These are phyloP conservation scores for Penicillium aurantiogriseum DNA, from an alignment of 2,329 filamentous ascomycete species.

Conservation along the genomic window DNA sequence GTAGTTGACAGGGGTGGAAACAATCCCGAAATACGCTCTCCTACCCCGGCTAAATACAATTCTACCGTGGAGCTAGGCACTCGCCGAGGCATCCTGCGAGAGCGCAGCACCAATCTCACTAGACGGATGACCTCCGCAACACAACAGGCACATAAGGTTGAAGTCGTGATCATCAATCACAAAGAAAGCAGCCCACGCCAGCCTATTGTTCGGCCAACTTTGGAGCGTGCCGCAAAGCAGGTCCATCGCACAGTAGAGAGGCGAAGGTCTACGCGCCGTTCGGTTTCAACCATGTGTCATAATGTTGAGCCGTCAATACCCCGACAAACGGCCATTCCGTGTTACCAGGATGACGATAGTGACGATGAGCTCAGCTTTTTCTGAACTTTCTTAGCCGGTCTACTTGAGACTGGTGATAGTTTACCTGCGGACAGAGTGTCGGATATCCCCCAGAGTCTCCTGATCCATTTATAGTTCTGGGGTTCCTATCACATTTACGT, in stretches of 20 bases:
- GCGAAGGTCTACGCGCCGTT: constrained; percentile 15
- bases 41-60: neutral
- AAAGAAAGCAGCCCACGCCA: constrained; percentile 5
- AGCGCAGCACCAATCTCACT: constrained; percentile 16
- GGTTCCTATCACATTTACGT: neutral
- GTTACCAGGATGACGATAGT: constrained; percentile 32
- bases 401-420: neutral
- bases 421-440: neutral
- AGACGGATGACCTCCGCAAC: constrained; percentile 1
- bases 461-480: neutral
- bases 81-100: constrained; percentile 19
- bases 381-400: constrained; percentile 14
- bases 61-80: constrained; percentile 10
- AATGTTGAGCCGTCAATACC: constrained; percentile 1
- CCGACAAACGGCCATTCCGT: constrained; percentile 25
- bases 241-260: constrained; percentile 18
- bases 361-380: constrained; percentile 43
- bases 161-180: constrained; percentile 36
- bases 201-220: neutral
- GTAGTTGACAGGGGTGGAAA: constrained; percentile 9
- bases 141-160: constrained; percentile 18
- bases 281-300: constrained; percentile 3
- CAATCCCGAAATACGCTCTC: neutral
- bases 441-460: neutral
- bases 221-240: constrained; percentile 16